These are phyloP conservation scores for Hirsutella minnesotensis DNA, from an alignment of 2,329 filamentous ascomycete genomes.

Conservation along the genomic window DNA sequence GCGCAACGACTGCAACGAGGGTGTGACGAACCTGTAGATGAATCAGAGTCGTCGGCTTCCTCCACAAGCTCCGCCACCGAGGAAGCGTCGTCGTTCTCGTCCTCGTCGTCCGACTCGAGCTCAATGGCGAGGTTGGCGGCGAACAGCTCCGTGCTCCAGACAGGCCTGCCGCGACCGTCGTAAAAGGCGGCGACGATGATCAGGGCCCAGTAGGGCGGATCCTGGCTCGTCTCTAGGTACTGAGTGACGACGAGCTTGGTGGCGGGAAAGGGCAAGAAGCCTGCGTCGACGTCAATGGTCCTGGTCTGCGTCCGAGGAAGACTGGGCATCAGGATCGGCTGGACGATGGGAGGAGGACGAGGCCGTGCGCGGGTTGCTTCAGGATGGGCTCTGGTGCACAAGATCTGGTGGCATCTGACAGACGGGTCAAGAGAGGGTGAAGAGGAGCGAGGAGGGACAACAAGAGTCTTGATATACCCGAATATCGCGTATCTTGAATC, in stretches of 20 bases:
- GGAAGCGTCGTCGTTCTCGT: neutral
- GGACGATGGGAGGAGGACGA: neutral
- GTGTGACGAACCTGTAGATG: slow-evolving; percentile 10
- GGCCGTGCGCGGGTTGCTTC: neutral
- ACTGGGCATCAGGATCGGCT: slow-evolving; percentile 9
- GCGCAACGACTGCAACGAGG: too few species aligned
- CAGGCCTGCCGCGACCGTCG: slow-evolving; percentile 23
- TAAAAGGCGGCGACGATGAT: slow-evolving; percentile 35
- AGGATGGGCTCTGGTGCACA: neutral
- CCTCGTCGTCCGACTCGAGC: slow-evolving; percentile 14
- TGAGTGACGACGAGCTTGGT: slow-evolving; percentile 33
- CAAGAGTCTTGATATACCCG: neutral
- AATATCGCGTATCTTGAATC: slow-evolving; percentile 5
- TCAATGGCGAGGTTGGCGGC: slow-evolving; percentile 17
- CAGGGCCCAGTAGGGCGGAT: slow-evolving; percentile 29
- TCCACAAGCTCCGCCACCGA: neutral
- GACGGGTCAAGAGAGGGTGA: neutral
- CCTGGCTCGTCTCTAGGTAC: slow-evolving; percentile 20
- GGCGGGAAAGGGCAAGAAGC: slow-evolving; percentile 30
- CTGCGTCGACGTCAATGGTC: slow-evolving; percentile 16
- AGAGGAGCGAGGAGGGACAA: neutral
- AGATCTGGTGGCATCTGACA: neutral
- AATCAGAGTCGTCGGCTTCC: slow-evolving; percentile 5
- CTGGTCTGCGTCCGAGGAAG: slow-evolving; percentile 7
- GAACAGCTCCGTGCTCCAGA: slow-evolving; percentile 37